phyloP scores from a whole-genome alignment of 2,329 filamentous ascomycete genomes.

The Calonectria multiphialidica region DNA sequence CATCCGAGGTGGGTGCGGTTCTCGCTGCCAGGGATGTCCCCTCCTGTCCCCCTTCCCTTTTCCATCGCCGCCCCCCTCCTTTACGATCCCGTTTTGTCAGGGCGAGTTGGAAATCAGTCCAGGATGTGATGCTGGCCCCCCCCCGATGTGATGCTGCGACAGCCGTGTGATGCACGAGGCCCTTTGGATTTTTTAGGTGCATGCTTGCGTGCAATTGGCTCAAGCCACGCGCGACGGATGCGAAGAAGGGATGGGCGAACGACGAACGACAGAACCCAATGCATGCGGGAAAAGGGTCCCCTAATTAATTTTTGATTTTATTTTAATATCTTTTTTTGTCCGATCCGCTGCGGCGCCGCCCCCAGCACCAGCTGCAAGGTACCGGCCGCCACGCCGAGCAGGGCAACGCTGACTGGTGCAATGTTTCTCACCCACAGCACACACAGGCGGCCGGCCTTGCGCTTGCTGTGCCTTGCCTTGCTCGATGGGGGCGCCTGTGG shows the following conservation, averaged over 20 bases:
- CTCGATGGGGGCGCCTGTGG: not conserved
- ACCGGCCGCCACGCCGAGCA: not conserved
- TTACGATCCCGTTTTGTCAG: not conserved
- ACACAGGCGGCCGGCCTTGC: not conserved
- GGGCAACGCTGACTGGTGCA: not conserved
- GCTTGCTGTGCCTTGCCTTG: not conserved
- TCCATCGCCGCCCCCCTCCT: not conserved
- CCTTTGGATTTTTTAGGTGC: not conserved
- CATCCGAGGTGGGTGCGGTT: conserved; percentile 1
- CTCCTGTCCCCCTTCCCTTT: not conserved
- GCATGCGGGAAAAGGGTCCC: not conserved
- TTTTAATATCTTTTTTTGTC: not conserved
- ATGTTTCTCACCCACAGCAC: not conserved
- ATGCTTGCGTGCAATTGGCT: not conserved
- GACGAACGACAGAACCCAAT: not conserved
- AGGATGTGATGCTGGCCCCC: not conserved
- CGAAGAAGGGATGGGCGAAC: not conserved
- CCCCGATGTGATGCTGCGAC: no score
- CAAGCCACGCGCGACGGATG: not conserved
- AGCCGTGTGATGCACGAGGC: not conserved
- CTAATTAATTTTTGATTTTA: not conserved
- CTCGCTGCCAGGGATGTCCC: not conserved
- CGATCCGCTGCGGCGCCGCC: not conserved
- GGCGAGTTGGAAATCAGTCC: not conserved
- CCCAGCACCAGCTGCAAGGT: conserved; percentile 10